Base-by-base conservation (phyloP, 805 yeast species). In the Zygoascus bituminiphila region DNA sequence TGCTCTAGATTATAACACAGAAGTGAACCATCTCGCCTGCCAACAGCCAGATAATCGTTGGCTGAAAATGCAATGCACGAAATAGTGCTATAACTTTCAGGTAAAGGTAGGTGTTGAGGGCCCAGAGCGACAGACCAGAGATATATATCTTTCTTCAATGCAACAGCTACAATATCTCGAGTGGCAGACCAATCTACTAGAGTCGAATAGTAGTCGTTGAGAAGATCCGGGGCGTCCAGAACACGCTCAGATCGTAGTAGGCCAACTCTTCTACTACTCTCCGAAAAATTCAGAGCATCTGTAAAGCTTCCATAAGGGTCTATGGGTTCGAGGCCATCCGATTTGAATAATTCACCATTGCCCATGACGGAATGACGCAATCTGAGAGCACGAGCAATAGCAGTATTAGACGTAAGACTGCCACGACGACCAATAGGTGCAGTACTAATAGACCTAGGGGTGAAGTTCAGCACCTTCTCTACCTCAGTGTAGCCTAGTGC, bases 181-280 rank as follows among this genome's bases (percentile, higher is more conserved):
- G 52, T 56, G 5, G 58, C 60, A 0, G 88, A 79, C 94, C 94
- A 87, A 4, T 86, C 75, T 0, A 85, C 75, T 48, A 84, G 68
- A 57, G 83, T 83, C 1, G 85, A 74, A 63, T 87, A 87, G 59
- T 79, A 87, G 60, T 87, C 94, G 61, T 84, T 81, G 52, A 81
- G 66, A 44, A 86, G 63, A 1, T 78, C 78, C 0, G 87, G 87
- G 0, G 91, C 88, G 57, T 77, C 81, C 19, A 80, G 60, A 0
- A 77, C 33, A 7, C 35, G 15, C 14, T 33, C 36, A 12, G 47
- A 29, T 3, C 15, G 35, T 24, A 41, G 76, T 51, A 73, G 68
- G 8, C 15, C 36, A 5, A 24, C 47, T 6, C 12, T 23, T 5
- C 36, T 21, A 3, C 8, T 10, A n/a, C 20, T 21, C 5, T 31